Conservation (phyloP, 345 rosid species). For the Chamaenerion angustifolium region DNA sequence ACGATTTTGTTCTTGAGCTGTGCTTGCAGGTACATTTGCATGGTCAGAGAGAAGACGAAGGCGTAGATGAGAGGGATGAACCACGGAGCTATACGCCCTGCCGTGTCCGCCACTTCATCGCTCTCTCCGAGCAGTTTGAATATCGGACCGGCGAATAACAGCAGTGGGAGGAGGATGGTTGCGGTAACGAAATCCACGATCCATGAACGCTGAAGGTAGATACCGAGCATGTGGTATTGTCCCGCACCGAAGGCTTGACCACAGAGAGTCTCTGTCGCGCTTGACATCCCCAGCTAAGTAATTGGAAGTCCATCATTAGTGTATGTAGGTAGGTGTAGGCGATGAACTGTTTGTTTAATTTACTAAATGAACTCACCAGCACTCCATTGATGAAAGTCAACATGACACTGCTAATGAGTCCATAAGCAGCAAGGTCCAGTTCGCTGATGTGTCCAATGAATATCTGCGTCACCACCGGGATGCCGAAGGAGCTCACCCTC, state of each 20-base stretch:
- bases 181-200: slow-evolving; percentile 11
- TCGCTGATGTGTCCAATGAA: slow-evolving; percentile 14
- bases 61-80: slow-evolving; percentile 19
- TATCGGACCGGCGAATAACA: slow-evolving; percentile 14
- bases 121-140: slow-evolving; percentile 14
- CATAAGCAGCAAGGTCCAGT: slow-evolving; percentile 10
- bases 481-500: slow-evolving; percentile 9
- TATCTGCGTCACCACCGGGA: slow-evolving; percentile 11
- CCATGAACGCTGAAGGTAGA: slow-evolving; percentile 30
- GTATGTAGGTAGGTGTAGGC: too few relatives aligned
- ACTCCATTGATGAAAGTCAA: slow-evolving; percentile 13
- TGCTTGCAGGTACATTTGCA: slow-evolving; percentile 21
- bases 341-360: too few relatives aligned
- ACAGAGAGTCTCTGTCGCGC: slow-evolving; percentile 27
- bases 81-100: slow-evolving; percentile 12
- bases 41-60: slow-evolving; percentile 10
- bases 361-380: too few relatives aligned
- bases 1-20: slow-evolving; percentile 16
- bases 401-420: slow-evolving; percentile 10
- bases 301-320: too few relatives aligned
- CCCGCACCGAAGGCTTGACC: slow-evolving; percentile 29
- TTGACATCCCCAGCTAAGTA: slow-evolving; percentile 18
- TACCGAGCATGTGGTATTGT: slow-evolving; percentile 28
- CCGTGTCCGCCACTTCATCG: slow-evolving; percentile 7
- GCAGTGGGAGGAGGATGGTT: slow-evolving; percentile 13